A percentile compares a stretch with the other conserved stretches of the same genome.
Evolutionary conservation across 495 filamentous ascomycete genomes (phyloP).

Genomic region (Trichoderma gamsii): DNA sequence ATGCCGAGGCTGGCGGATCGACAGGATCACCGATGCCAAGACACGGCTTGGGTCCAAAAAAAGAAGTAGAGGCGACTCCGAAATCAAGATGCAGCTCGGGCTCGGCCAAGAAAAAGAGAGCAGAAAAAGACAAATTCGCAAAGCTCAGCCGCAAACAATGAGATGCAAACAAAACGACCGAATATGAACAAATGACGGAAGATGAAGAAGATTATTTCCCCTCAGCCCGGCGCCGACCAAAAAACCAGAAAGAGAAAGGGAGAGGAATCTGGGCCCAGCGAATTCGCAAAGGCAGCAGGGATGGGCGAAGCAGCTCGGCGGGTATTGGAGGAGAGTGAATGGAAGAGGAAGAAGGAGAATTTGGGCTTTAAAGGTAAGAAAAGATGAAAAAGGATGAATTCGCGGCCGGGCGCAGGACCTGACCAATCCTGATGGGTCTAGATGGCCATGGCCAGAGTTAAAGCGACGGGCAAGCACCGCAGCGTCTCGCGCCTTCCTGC

Average conservation of each 20-base stretch:
- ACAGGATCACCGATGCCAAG: too few relatives aligned
- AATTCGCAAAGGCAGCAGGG: background rate
- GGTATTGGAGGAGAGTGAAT: background rate
- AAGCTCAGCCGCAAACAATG: too few relatives aligned
- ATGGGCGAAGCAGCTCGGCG: background rate
- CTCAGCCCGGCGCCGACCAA: background rate
- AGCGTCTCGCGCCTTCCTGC: background rate
- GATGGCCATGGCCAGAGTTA: background rate
- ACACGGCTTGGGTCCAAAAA: too few relatives aligned
- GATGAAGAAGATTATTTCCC: background rate
- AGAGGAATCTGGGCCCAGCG: background rate
- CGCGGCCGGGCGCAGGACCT: background rate
- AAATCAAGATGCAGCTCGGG: too few relatives aligned
- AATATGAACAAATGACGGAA: background rate
- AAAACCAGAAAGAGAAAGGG: background rate
- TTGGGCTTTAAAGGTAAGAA: background rate
- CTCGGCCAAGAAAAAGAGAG: too few relatives aligned
- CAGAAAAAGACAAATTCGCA: too few relatives aligned
- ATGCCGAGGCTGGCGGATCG: too few relatives aligned
- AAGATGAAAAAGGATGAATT: background rate
- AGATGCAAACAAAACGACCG: background rate
- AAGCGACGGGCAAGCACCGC: conserved; percentile 1
- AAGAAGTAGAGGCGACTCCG: too few relatives aligned
- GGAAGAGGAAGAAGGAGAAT: background rate
- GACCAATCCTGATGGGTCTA: background rate